Base-by-base conservation (phyloP, 164 flowering plant genomes). In the Vitis rotundifolia region DNA sequence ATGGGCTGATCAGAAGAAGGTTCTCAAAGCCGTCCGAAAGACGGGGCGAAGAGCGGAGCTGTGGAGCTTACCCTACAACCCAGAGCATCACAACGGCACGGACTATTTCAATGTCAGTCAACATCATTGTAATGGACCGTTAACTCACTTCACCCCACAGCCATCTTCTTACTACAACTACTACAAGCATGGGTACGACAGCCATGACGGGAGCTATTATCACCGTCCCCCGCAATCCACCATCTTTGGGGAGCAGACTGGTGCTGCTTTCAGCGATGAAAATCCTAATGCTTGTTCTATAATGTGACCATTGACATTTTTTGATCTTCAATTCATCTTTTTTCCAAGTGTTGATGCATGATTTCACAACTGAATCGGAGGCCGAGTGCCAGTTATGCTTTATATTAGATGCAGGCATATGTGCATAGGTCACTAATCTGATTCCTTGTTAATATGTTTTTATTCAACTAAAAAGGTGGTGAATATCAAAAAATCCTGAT, bases 31-130 rank as follows among this genome's bases (percentile, higher is more conserved):
- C 0, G 94, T 86, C 7, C 76, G 94, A 70, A 85, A 78, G 73
- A 92, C 91, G 0, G 97, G 96, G 13, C 74, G 88, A 64, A 80
- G 80, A n/a, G 97, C 92, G 0, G 95, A 92, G 82, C 74, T 89
- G 8, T 92, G 95, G 97, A 87, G 81, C 49, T 73, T 81, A n/a
- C 91, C 96, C 0, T 84, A 89, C 82, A 81, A 80, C 58, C 84
- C 86, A 0, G 83, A 86, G 19, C 73, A 73, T 57, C 69, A 81
- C 18, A 71, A 49, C 61, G 71, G 57, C 64, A 70, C 67, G 18
- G 71, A 75, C 18, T 68, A 78, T 9, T 55, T 74, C 67, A 62
- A 80, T 55, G 0, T 37, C 44, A 53, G 79, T 5, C 85, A 79
- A 9, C 78, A 80, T 60, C 79, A 82, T 29, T 72, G 64, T n/a